Conservation (phyloP, 2,329 filamentous ascomycete species). For the Venturia asperata region DNA sequence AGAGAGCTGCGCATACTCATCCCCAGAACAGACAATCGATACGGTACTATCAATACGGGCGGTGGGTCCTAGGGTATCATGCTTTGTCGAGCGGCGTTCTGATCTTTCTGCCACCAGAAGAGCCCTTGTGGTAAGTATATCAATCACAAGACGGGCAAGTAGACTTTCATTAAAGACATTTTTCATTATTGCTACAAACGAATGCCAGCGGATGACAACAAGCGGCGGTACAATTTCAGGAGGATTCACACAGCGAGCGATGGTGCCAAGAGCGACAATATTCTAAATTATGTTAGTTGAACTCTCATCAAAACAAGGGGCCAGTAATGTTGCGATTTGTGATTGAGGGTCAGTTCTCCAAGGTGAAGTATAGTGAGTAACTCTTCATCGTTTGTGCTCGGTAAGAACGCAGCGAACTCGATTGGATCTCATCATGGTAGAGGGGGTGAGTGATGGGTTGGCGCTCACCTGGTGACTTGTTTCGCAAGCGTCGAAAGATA, state of each 20-base stretch:
- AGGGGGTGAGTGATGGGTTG: slow-evolving; percentile 20
- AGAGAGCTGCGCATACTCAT: too few species aligned
- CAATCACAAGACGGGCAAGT: too few species aligned
- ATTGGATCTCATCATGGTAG: slow-evolving; percentile 50
- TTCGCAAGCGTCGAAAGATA: background rate
- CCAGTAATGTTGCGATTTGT: slow-evolving; percentile 18
- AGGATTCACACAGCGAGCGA: background rate
- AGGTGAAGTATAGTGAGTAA: slow-evolving; percentile 48
- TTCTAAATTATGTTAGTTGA: background rate
- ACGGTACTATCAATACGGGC: too few species aligned
- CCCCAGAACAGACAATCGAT: too few species aligned
- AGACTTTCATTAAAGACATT: background rate
- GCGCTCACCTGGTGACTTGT: slow-evolving; percentile 13
- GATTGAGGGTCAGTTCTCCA: slow-evolving; percentile 52
- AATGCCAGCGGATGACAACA: background rate
- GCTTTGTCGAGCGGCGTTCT: background rate
- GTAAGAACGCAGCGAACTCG: slow-evolving; percentile 60
- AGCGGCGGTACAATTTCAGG: background rate
- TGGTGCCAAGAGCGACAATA: background rate
- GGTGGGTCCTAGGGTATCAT: too few species aligned
- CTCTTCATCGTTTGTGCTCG: slow-evolving; percentile 52
- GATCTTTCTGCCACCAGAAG: background rate
- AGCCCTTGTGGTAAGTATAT: too few species aligned
- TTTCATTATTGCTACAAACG: background rate
- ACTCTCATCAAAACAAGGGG: background rate